Base-by-base conservation (phyloP, 2,329 filamentous ascomycete species). In the Aspergillus quadricinctus region DNA sequence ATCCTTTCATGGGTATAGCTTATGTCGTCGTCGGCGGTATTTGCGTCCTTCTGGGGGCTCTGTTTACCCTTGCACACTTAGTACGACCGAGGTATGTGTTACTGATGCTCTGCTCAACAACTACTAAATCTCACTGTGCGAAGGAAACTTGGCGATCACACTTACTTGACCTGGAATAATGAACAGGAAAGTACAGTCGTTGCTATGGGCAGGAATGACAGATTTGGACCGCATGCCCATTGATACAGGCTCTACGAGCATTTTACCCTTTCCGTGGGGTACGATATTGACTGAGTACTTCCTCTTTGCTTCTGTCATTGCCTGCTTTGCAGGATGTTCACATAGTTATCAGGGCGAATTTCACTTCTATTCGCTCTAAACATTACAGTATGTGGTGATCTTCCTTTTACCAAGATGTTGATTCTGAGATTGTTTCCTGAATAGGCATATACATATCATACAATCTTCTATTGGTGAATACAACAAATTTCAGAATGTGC, bases 111-210 rank as follows among this genome's bases (percentile, higher is more conserved):
- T n/a, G 23, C 1, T 21, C 41, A 21, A 45, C 21, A 19, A n/a
- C 19, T 6, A n/a, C 10, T 31, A 17, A 48, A 50, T 31, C 56
- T 55, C 52, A 62, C 28, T 27, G 52, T 21, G n/a, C 61, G 51
- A 64, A 93, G 94, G 69, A 99, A 97, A 88, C 84, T 99, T 45
- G 94, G 94, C 59, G 94, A 99, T 73, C 94, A 97, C 75, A 97
- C 92, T 8, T 97, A 99, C 73, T 83, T 99, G 50, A 94, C 90
- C 25, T 99, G 94, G 94, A 97, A 97, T 73, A 88, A 86, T 60
- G 86, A 89, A 48, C 78, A 83, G 58, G 79, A 83, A 7, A 80
- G 77, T 57, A 81, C 83, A 48, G 83, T 81, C 57, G 82, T 80
- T 19, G 71, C 78, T 25, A 78, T 78, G 1, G 78, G 76, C 48